Evolutionary conservation across 768 basidiomycete genomes (phyloP), one percentile per base, ranked within the genome.

Genomic region (Multifurca ochricompacta): DNA sequence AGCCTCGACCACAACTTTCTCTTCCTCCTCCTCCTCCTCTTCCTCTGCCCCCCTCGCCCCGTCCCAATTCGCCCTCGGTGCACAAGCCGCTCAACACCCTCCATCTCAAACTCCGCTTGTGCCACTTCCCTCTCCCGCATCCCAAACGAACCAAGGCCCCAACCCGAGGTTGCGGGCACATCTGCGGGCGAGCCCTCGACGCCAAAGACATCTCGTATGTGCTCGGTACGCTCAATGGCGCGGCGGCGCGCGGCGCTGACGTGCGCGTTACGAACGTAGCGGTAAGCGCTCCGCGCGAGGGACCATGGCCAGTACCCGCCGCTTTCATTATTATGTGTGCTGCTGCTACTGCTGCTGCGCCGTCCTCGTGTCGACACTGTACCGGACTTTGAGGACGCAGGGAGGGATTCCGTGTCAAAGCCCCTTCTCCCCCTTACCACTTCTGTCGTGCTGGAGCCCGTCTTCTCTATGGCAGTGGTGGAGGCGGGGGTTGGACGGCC

Each of bases 111-210:
- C 31, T 71, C 52, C 46, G 73, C 69, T 56, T 70, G 54, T 31
- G 66, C 48, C 60, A 64, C 48, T 68, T 67, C 65, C 40, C 45
- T 47, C 59, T 74, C 71, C 43, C 70, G 65, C n/a, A 80, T 62
- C 9, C 77, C 82, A 67, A 82, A 87, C 54, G 80, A 82, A 2
- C 88, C 87, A 46, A 90, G 68, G 0, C 83, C 85, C 87, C 89
- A 90, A 1, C 85, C 85, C 59, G 64, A 31, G 61, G 59, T 49
- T 66, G 68, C 37, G 59, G 67, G 56, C 63, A 69, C 39, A 34
- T 46, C 57, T 53, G 36, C 41, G 18, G 25, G 57, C 49, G 51
- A 47, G 7, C 66, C 70, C 11, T 73, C 70, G 5, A 63, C 61
- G 13, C 77, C 70, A 48, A 79, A 82, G 39, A 83, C 73, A 61